Base-by-base conservation (phyloP, 805 yeast genomes). In the Metschnikowia baotianmanensis region DNA sequence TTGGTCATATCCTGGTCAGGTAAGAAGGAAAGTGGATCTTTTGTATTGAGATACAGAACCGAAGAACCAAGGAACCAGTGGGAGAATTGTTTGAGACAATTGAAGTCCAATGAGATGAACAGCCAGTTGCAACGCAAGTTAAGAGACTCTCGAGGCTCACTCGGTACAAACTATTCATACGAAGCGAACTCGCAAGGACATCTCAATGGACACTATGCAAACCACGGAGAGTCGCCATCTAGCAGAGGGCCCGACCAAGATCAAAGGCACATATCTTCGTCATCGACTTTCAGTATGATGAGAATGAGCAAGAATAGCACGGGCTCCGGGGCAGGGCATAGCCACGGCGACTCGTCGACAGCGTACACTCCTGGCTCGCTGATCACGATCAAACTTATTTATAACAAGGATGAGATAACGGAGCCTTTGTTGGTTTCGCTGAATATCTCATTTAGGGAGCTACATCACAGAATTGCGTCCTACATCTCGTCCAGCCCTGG, bases 61-160 rank as follows among this genome's bases (percentile, higher is more conserved):
- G 97, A 90, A 55, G 98, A 93, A 59, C 72, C 74, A 13, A 72
- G 95, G 48, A 76, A 74, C 43, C 91, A 83, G 59, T 93, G 98
- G 98, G 87, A 78, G 43, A 59, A 68, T 2, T 77, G 88, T 46
- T 70, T 85, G 47, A 74, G 81, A 44, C 63, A 59, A 34, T 61
- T 80, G 38, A 74, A 68, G 45, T 56, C 72, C 6, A 58, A 52
- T 45, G 74, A 68, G 47, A 65, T 69, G 69, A 65, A 62, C 42
- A 54, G 44, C 37, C 72, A 62, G 45, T 53, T 66, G 23, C 70
- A 66, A 42, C 59, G 60, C 46, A 61, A 60, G 46, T 44, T 63
- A 25, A 56, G 71, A 40, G 69, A 66, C 40, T 59, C 67, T 23
- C 68, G 56, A 28, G 63, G 57, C 1, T 56, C 62, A 9, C 47